Conservation (phyloP, 305 asterid genomes). For the Solanum aculeatissimum region DNA sequence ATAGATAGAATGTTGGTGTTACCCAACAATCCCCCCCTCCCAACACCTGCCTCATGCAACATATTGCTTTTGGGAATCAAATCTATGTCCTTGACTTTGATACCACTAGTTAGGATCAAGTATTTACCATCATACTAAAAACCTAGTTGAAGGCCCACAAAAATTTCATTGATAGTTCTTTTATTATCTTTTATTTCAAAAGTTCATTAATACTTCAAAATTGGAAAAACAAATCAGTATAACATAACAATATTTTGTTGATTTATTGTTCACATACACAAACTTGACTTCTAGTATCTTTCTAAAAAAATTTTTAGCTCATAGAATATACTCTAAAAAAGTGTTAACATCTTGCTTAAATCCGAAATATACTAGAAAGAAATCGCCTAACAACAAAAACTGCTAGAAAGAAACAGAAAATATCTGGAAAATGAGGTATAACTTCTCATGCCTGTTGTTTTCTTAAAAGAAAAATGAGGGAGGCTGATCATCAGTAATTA, state of each 20-base stretch:
- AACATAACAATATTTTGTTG: neutral
- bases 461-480: neutral
- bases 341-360: neutral
- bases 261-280: neutral
- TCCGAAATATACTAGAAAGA: neutral
- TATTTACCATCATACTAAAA: too few species aligned
- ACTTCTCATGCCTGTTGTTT: neutral
- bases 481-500: neutral
- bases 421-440: neutral
- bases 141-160: neutral
- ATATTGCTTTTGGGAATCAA: too few species aligned
- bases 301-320: neutral
- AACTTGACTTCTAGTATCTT: neutral
- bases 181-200: neutral
- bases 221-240: too few species aligned
- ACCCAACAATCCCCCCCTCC: too few species aligned
- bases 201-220: neutral
- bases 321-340: neutral
- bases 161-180: neutral
- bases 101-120: too few species aligned
- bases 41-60: too few species aligned
- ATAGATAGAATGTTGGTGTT: too few species aligned
- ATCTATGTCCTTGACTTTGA: too few species aligned
- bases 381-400: neutral
- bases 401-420: neutral